phyloP scores from a whole-genome alignment of 495 filamentous ascomycete species.

The Lineolata rhizophorae region DNA sequence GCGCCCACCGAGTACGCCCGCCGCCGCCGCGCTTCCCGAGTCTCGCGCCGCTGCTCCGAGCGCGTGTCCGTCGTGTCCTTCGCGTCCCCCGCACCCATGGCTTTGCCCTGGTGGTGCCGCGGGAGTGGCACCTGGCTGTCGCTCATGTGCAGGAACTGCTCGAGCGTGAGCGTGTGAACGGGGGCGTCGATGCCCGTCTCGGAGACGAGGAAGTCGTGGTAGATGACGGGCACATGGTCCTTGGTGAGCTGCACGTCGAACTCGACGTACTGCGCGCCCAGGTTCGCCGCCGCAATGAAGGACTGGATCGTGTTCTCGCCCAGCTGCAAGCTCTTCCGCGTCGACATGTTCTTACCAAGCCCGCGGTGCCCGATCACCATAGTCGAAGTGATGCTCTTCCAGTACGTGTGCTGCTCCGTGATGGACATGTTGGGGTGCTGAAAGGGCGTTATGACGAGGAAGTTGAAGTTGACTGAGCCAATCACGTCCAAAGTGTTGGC shows the following conservation, averaged over 20 bases:
- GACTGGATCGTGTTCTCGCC: slow-evolving; percentile 83
- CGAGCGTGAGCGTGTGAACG: slow-evolving; percentile 81
- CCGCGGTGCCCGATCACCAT: slow-evolving; percentile 93
- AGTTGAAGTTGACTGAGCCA: slow-evolving; percentile 88
- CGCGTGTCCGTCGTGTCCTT: neutral
- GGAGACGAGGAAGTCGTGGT: slow-evolving; percentile 96
- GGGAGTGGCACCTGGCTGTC: slow-evolving; percentile 24
- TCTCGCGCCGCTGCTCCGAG: neutral
- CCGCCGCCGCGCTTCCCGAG: slow-evolving; percentile 4
- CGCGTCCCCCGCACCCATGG: neutral
- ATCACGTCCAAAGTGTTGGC: slow-evolving; percentile 69
- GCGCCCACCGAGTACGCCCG: slow-evolving; percentile 20
- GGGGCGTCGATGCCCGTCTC: slow-evolving; percentile 97
- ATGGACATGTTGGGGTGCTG: slow-evolving; percentile 82
- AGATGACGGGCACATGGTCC: slow-evolving; percentile 95
- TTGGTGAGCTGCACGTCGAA: slow-evolving; percentile 95
- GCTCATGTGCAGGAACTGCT: slow-evolving; percentile 82
- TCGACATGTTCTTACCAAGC: slow-evolving; percentile 66
- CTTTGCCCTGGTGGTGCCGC: too few species aligned
- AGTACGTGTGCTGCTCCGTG: slow-evolving; percentile 78
- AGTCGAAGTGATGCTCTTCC: slow-evolving; percentile 61
- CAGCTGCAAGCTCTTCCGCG: slow-evolving; percentile 68
- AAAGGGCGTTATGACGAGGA: slow-evolving; percentile 86
- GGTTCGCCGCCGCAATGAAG: slow-evolving; percentile 85
- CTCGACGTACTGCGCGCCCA: slow-evolving; percentile 83